Percentiles rank a stretch among this genome's conserved stretches.
phyloP scores from a whole-genome alignment of 495 filamentous ascomycete species.

The Hypoxylon lienhwacheense region DNA sequence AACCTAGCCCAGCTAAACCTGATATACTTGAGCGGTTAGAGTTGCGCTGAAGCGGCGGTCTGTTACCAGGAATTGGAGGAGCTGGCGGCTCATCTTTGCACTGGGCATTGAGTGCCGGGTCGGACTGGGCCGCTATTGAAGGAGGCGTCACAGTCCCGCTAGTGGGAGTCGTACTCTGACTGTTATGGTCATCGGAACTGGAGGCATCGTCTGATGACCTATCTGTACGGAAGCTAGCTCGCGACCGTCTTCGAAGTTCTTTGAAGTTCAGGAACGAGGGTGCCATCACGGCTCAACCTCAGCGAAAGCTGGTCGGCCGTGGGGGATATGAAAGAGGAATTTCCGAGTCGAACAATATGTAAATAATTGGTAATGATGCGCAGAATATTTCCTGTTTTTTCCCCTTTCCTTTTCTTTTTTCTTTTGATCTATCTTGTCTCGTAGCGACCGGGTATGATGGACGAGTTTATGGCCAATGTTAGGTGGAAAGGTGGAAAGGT shows the following conservation, averaged over 20 bases:
- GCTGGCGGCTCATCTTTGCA: constrained; percentile 42
- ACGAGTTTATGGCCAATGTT: too few relatives aligned
- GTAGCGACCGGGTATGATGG: background rate
- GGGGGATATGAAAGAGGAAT: background rate
- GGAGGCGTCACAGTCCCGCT: constrained; percentile 51
- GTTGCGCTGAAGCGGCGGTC: constrained; percentile 49
- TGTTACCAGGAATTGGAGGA: constrained; percentile 50
- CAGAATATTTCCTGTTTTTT: too few relatives aligned
- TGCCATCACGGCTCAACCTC: constrained; percentile 41
- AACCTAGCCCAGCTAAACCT: constrained; percentile 57
- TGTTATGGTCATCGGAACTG: constrained; percentile 52
- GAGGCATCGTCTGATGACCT: constrained; percentile 58
- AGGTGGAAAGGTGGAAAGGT: too few relatives aligned
- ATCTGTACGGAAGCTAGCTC: constrained; percentile 62
- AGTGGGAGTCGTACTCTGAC: constrained; percentile 48
- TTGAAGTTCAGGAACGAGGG: constrained; percentile 70
- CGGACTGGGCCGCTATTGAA: constrained; percentile 47
- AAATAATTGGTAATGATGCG: too few relatives aligned
- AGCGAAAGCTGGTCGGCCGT: constrained; percentile 1
- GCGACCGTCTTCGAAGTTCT: constrained; percentile 73
- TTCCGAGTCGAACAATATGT: background rate
- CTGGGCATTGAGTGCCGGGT: constrained; percentile 54
- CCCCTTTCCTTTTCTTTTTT: too few relatives aligned
- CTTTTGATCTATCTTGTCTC: constrained; percentile 6
- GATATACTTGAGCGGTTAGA: constrained; percentile 51